phyloP scores from a whole-genome alignment of 164 flowering plant genomes.

The Kalanchoe fedtschenkoi region DNA sequence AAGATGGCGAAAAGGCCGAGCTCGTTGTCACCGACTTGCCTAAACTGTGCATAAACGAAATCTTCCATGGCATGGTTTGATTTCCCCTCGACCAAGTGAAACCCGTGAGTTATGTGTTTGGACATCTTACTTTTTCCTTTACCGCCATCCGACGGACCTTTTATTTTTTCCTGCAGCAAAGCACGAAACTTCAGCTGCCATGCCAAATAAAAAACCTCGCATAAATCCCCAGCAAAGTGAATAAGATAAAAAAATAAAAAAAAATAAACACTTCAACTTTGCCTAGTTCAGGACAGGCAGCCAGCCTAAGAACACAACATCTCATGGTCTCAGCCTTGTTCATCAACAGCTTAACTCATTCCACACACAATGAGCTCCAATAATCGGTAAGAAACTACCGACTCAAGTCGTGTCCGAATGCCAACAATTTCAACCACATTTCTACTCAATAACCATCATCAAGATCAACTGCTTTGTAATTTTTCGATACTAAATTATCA shows the following conservation, averaged over 20 bases:
- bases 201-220: conserved; percentile 1
- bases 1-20: conserved; percentile 91
- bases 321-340: no score
- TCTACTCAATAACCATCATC: no score
- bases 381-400: no score
- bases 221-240: neutral
- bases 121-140: conserved; percentile 83
- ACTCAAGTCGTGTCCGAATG: no score
- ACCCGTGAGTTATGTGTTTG: conserved; percentile 67
- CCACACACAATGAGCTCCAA: no score
- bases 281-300: no score
- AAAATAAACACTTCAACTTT: neutral
- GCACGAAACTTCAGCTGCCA: conserved; percentile 6
- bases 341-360: no score
- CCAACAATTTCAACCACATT: no score
- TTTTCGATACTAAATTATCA: no score
- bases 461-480: no score
- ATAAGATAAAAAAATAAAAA: neutral
- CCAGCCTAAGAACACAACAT: no score
- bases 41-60: conserved; percentile 71
- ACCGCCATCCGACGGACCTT: conserved; percentile 63
- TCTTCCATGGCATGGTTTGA: conserved; percentile 81
- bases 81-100: conserved; percentile 68
- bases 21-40: conserved; percentile 54
- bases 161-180: conserved; percentile 56